Evolutionary conservation across 768 basidiomycete genomes (phyloP), one percentile per base, ranked within the genome.

Genomic region (Macrolepiota dolichaula): DNA sequence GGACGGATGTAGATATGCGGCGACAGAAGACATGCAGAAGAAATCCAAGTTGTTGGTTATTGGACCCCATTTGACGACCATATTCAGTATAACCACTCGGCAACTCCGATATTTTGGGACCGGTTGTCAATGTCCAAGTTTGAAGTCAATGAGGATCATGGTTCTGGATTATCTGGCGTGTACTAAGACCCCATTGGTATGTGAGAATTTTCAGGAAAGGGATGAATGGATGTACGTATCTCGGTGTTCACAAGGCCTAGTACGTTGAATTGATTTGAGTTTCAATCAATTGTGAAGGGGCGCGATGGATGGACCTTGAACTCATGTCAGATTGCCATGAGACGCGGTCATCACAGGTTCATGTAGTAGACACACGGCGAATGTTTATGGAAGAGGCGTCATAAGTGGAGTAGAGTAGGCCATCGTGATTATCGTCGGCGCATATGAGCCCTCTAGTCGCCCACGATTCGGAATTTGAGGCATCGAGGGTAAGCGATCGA

Each of bases 191-290:
- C 52, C 52, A 15, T 27, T 36, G 57, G 46, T 58, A 32, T 58
- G 57, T 58, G 57, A 58, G 57, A 58, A 58, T 10, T 12, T 24
- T 50, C 57, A 58, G 57, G 57, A 51, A n/a, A 58, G 35, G 36
- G 46, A 58, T 58, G 57, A 58, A 58, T 58, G 50, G 46, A 19
- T 58, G 57, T 58, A 58, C 57, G 57, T 58, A 49, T 22, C 13
- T 9, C 15, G 15, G 22, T 55, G 54, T 24, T 22, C 54, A 55
- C 54, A 55, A 55, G 54, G 47, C 38, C 57, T 36, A 37, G 29
- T 15, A 40, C 22, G 57, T 17, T 36, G 24, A 4, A 36, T 13
- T 38, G 46, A 12, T 25, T 38, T 37, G 17, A 6, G 46, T 22
- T 27, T 51, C 29, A 58, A 49, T 58, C 50, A 50, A 9, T 36